These are phyloP conservation scores for Pseudomonodictys pantanalensis DNA, from an alignment of 495 filamentous ascomycete genomes.

Conservation along the genomic window DNA sequence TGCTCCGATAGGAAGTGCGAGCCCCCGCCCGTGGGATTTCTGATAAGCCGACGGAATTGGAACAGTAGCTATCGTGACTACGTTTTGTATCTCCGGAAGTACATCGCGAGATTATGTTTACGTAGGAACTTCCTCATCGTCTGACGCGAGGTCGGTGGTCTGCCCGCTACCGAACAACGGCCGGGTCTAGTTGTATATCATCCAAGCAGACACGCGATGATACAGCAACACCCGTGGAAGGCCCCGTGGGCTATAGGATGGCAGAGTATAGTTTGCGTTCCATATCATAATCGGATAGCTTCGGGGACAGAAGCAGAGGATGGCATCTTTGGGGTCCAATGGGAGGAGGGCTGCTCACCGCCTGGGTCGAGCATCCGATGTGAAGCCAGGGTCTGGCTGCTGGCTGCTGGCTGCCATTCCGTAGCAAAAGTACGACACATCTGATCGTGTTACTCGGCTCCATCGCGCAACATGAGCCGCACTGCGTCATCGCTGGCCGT, in stretches of 20 bases:
- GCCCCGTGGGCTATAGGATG: too few relatives aligned
- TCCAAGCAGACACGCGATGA: too few relatives aligned
- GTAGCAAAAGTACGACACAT: slow-evolving; percentile 30
- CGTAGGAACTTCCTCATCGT: too few relatives aligned
- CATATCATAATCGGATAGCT: neutral
- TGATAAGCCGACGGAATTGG: neutral
- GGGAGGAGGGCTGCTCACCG: neutral
- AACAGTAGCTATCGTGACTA: neutral
- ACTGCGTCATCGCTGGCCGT: neutral
- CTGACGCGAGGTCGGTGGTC: neutral
- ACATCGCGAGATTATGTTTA: neutral
- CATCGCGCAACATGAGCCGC: neutral
- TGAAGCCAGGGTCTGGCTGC: too few relatives aligned
- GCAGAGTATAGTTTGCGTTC: neutral
- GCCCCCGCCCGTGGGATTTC: neutral
- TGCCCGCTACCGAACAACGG: neutral
- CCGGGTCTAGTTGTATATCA: too few relatives aligned
- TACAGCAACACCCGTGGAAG: too few relatives aligned
- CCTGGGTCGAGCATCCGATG: neutral
- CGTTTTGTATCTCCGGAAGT: neutral
- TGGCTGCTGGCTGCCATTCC: slow-evolving; percentile 4
- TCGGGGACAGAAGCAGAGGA: neutral
- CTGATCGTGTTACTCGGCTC: slow-evolving; percentile 10
- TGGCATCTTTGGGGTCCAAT: neutral
- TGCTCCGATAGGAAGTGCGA: neutral